Percentiles rank a stretch among this genome's conserved stretches.
Conservation (phyloP, 2,329 filamentous ascomycete species). For the Cyphellophora attinorum region DNA sequence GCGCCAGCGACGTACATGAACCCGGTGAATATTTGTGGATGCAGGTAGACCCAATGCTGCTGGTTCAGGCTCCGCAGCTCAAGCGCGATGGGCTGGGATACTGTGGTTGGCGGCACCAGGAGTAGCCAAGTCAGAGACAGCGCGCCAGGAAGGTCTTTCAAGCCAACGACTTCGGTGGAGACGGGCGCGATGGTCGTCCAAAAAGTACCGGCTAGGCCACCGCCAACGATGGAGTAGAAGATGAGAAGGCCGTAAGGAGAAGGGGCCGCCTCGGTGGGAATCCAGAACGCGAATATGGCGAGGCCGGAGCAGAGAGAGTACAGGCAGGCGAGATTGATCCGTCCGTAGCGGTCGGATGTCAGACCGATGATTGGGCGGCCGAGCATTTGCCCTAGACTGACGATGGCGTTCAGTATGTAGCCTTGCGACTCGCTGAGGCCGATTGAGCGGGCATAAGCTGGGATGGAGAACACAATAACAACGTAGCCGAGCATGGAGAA, state of each 20-base stretch:
- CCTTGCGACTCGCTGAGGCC: conserved; percentile 52
- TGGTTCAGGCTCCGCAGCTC: conserved; percentile 37
- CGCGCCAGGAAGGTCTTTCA: conserved; percentile 47
- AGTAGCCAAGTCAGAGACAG: conserved; percentile 52
- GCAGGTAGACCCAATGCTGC: conserved; percentile 25
- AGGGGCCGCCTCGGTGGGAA: conserved; percentile 44
- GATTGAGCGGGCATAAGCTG: conserved; percentile 51
- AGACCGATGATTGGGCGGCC: conserved; percentile 53
- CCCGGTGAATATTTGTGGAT: conserved; percentile 46
- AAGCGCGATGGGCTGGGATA: conserved; percentile 48
- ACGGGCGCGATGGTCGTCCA: conserved; percentile 51
- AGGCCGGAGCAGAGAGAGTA: conserved; percentile 48
- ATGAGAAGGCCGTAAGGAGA: conserved; percentile 39
- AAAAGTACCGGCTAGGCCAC: conserved; percentile 51
- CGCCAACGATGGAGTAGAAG: conserved; percentile 50
- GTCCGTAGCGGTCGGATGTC: conserved; percentile 50
- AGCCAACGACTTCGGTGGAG: conserved; percentile 51
- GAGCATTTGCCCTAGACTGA: conserved; percentile 53
- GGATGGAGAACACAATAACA: conserved; percentile 53
- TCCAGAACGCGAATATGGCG: conserved; percentile 53
- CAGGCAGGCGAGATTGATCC: conserved; percentile 52
- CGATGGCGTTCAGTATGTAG: conserved; percentile 49
- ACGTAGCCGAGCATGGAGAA: conserved; percentile 58
- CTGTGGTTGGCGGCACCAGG: conserved; percentile 42
- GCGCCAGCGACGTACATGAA: conserved; percentile 51